Conservation (phyloP, 2,329 filamentous ascomycete genomes). For the Elsinoe necatrix region DNA sequence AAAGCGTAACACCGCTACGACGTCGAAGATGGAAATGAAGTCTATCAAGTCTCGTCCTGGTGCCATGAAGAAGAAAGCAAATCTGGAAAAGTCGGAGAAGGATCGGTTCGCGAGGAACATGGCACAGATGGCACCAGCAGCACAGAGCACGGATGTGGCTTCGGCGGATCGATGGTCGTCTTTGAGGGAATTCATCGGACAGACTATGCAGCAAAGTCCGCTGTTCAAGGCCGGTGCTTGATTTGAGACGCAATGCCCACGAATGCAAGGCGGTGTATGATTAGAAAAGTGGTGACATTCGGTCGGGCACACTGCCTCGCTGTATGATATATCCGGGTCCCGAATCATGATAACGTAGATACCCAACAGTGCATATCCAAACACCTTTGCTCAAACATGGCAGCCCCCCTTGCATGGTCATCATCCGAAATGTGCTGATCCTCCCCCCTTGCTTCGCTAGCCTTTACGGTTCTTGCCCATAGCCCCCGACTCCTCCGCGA, state of each 20-base stretch:
- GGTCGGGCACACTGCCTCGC: background rate
- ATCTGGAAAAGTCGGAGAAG: conserved; percentile 69
- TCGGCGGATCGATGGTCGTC: conserved; percentile 65
- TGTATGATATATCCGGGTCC: background rate
- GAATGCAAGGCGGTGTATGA: background rate
- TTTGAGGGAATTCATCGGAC: conserved; percentile 71
- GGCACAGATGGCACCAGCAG: conserved; percentile 53
- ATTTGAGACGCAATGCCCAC: background rate
- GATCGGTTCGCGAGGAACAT: conserved; percentile 77
- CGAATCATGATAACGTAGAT: conserved; percentile 5
- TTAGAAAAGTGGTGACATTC: background rate
- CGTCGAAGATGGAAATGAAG: conserved; percentile 56
- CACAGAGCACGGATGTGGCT: conserved; percentile 21
- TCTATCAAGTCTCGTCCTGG: conserved; percentile 68
- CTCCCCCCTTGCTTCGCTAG: background rate
- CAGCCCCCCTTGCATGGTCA: background rate
- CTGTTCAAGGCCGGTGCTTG: conserved; percentile 47
- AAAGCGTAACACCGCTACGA: conserved; percentile 38
- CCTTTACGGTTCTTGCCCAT: conserved; percentile 8
- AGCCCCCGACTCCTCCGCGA: conserved; percentile 19
- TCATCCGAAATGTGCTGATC: background rate
- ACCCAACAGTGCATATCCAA: conserved; percentile 8
- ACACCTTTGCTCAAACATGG: background rate
- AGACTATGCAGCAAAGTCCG: conserved; percentile 81
- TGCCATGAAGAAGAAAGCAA: conserved; percentile 74